A percentile compares a stretch with the other conserved stretches of the same genome.
Conservation (phyloP, 768 basidiomycete genomes). For the Chalciporus pseudorubinellus region DNA sequence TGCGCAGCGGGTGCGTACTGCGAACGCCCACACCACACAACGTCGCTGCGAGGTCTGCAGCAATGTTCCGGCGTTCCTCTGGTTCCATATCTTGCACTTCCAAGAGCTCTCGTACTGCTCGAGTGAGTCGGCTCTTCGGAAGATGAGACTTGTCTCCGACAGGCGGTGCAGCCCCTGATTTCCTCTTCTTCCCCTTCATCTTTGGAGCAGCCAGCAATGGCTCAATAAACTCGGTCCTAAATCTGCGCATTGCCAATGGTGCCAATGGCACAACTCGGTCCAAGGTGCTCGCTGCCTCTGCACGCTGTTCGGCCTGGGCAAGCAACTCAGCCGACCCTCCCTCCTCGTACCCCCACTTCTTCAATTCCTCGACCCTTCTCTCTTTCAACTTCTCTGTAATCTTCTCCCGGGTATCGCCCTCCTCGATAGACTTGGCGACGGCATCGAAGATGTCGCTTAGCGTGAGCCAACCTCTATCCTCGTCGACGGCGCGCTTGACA, state of each 20-base stretch:
- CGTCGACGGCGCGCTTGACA: conserved; percentile 73
- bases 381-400: conserved; percentile 58
- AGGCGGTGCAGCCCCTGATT: conserved; percentile 44
- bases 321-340: conserved; percentile 47
- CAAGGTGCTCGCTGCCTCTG: conserved; percentile 67
- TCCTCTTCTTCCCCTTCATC: conserved; percentile 48
- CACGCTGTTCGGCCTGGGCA: conserved; percentile 62
- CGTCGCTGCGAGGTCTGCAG: conserved; percentile 47
- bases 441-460: conserved; percentile 63
- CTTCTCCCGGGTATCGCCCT: conserved; percentile 57
- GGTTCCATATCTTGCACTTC: conserved; percentile 49
- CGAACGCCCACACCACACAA: conserved; percentile 57
- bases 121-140: conserved; percentile 66
- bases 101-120: conserved; percentile 62
- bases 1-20: conserved; percentile 64
- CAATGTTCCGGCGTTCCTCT: conserved; percentile 46
- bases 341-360: conserved; percentile 66
- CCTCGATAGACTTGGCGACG: conserved; percentile 50
- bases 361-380: conserved; percentile 58
- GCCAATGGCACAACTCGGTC: conserved; percentile 66
- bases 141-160: conserved; percentile 35
- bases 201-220: conserved; percentile 68
- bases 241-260: conserved; percentile 66
- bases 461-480: conserved; percentile 76
- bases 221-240: conserved; percentile 71